Base-by-base conservation (phyloP, 2,329 filamentous ascomycete species). In the Hortaea sp. region DNA sequence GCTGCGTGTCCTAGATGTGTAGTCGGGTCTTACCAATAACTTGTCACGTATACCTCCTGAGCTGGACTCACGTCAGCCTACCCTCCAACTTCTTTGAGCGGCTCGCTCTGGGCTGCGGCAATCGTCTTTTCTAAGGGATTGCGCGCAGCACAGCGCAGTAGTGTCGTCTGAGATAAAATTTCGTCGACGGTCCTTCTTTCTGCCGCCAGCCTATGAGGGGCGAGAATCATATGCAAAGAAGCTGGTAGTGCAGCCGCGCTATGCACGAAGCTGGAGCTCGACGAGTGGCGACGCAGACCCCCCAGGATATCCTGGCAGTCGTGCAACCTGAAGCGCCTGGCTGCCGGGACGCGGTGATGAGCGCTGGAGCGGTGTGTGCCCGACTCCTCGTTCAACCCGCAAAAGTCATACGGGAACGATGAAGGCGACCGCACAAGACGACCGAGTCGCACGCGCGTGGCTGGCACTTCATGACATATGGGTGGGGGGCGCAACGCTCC, bases 1-100 rank as follows among this genome's bases (percentile, higher is more conserved):
- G 20, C 43, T 45, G 13, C 43, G 5, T 27, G 29, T n/a, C 30
- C 37, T 4, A 46, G 41, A n/a, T 9, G n/a, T n/a, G 4, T n/a
- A 35, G n/a, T 9, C 12, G 42, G 35, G 39, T 38, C 44, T 46
- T 42, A 46, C 39, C 40, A 37, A 39, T 7, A 29, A 11, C 35
- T 29, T 39, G 32, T 46, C 39, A 42, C 44, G 39, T 29, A 27
- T 13, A 11, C 39, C 35, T 42, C 31, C 38, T 30, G 11, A 28
- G 7, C 38, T n/a, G 11, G 7, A 32, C 31, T 41, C 44, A 46
- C 44, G 44, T 46, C 44, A 46, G 44, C 44, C 44, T n/a, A 45
- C 44, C 44, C 44, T 42, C 40, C 44, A 37, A 37, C 44, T 37
- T 42, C 39, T 42, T 37, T 27, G 20, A 10, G 37, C 13, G 13